Percentiles rank a stretch among this genome's conserved stretches.
Conservation (phyloP, 257 asterid genomes). For the Scutellaria minor region DNA sequence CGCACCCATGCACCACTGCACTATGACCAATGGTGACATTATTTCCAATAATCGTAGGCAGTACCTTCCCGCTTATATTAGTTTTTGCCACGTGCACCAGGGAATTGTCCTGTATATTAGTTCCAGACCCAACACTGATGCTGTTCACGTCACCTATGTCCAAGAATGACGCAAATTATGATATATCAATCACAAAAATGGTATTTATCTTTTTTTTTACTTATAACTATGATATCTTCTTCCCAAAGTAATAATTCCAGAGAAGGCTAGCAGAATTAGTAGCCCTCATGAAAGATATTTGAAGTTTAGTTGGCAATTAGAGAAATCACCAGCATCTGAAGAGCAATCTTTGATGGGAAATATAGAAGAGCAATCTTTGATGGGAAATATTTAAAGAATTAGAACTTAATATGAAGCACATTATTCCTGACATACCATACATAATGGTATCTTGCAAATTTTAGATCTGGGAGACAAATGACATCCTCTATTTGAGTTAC, state of each 20-base stretch:
- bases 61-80: constrained; percentile 67
- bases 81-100: constrained; percentile 87
- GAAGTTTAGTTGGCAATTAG: constrained; percentile 6
- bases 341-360: constrained; percentile 5
- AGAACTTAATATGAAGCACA: background rate
- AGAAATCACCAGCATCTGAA: background rate
- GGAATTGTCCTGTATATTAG: constrained; percentile 85
- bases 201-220: background rate
- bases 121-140: constrained; percentile 73
- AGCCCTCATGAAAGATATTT: background rate
- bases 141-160: constrained; percentile 73
- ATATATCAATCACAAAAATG: constrained; percentile 20
- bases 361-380: constrained; percentile 4
- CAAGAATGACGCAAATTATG: constrained; percentile 31
- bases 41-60: constrained; percentile 78
- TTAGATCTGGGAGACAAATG: constrained; percentile 7
- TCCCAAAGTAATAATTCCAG: background rate
- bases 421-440: background rate
- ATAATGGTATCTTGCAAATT: background rate
- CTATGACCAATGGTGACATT: constrained; percentile 87
- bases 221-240: constrained; percentile 9
- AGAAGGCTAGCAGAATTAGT: constrained; percentile 5
- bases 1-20: constrained; percentile 87
- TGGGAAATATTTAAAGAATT: background rate
- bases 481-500: background rate